A percentile compares a stretch with the other conserved stretches of the same genome.
These are phyloP conservation scores for Sutorius australiensis DNA, from an alignment of 768 basidiomycete species.

Conservation along the genomic window DNA sequence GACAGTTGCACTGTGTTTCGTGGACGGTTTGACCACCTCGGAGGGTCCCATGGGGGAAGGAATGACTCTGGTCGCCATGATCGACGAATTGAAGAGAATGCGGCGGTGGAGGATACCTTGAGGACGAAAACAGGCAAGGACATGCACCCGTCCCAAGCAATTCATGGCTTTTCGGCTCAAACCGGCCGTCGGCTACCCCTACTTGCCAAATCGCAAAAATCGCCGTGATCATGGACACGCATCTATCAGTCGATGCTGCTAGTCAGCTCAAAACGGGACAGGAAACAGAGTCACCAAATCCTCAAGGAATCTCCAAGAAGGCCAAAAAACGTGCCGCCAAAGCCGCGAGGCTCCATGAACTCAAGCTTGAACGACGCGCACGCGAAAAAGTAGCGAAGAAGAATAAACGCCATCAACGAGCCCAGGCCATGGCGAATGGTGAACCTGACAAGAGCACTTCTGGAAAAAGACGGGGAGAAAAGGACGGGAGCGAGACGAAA, in stretches of 20 bases:
- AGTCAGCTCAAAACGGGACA: conserved; percentile 15
- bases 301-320: conserved; percentile 61
- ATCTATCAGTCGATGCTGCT: conserved; percentile 8
- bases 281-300: conserved; percentile 11
- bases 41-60: conserved; percentile 26
- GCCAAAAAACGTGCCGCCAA: conserved; percentile 75
- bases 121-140: background rate
- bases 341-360: conserved; percentile 57
- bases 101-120: conserved; percentile 1
- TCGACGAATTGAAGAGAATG: conserved; percentile 1
- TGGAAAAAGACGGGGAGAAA: conserved; percentile 17
- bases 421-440: conserved; percentile 49
- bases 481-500: conserved; percentile 38
- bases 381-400: conserved; percentile 75
- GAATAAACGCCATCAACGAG: conserved; percentile 60
- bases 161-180: conserved; percentile 14
- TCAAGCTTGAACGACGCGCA: conserved; percentile 71
- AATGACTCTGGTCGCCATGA: conserved; percentile 20
- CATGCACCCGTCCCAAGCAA: background rate
- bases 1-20: conserved; percentile 79
- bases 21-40: conserved; percentile 50
- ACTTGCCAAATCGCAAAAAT: conserved; percentile 4
- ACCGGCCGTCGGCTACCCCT: conserved; percentile 17
- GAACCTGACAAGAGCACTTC: conserved; percentile 35
- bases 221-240: conserved; percentile 17